These are phyloP conservation scores for Rutstroemia sp. DNA, from an alignment of 2,329 filamentous ascomycete species.

Conservation along the genomic window DNA sequence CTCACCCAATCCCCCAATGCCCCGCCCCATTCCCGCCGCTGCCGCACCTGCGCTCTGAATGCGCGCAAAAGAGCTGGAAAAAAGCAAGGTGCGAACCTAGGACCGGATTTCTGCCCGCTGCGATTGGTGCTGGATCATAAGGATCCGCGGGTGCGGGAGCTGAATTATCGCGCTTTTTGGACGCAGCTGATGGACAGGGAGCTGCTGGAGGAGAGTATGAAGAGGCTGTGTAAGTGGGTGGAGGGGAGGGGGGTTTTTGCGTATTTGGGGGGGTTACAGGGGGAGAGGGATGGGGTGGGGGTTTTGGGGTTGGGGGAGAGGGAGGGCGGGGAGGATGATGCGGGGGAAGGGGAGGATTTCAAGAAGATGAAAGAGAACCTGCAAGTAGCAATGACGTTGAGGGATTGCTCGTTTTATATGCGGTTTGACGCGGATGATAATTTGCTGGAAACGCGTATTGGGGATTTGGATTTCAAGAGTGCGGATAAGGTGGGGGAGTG, in stretches of 20 bases:
- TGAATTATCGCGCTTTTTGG: no score
- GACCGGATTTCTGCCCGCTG: conserved; percentile 50
- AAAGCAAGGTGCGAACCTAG: conserved; percentile 20
- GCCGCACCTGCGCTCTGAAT: conserved; percentile 61
- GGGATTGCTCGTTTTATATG: conserved; percentile 72
- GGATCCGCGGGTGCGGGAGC: no score
- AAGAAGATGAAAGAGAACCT: conserved; percentile 41
- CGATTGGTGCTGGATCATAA: conserved; percentile 39
- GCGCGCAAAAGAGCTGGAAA: conserved; percentile 7
- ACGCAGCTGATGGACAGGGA: no score
- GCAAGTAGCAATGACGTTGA: conserved; percentile 68
- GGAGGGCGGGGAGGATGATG: not conserved
- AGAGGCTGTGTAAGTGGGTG: no score
- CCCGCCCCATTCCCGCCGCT: conserved; percentile 53
- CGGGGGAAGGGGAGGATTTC: conserved; percentile 26
- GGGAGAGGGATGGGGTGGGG: no score
- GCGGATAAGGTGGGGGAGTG: conserved; percentile 62
- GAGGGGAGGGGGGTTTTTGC: no score
- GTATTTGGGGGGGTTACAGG: no score
- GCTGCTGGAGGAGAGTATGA: no score
- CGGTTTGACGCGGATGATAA: conserved; percentile 31
- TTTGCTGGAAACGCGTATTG: conserved; percentile 51
- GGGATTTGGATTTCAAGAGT: conserved; percentile 73
- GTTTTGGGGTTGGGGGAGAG: no score
- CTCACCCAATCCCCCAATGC: conserved; percentile 68